Evolutionary conservation across 306 rosid species (phyloP).

Genomic region (Albizia julibrissin): DNA sequence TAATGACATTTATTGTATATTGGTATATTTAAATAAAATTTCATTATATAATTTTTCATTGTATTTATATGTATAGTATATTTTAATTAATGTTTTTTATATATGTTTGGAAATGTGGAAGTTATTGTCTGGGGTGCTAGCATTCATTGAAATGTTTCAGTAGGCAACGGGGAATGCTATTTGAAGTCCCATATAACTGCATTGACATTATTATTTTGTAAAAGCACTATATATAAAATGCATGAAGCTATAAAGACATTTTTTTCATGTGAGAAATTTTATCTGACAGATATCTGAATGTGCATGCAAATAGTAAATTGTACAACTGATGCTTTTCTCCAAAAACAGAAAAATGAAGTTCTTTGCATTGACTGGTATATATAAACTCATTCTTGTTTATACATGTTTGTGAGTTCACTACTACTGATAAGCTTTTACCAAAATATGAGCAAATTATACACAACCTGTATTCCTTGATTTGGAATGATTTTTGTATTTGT

Average conservation of each 20-base stretch:
- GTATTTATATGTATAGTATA: background rate
- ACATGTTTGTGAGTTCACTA: background rate
- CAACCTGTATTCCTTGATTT: background rate
- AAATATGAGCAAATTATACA: background rate
- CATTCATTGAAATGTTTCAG: background rate
- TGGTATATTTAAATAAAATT: too few relatives aligned
- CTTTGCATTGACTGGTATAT: background rate
- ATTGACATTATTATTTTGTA: background rate
- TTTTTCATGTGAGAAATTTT: background rate
- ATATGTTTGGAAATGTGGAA: background rate
- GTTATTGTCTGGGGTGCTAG: background rate
- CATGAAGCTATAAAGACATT: background rate
- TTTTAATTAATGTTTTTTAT: too few relatives aligned
- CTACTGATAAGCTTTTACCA: background rate
- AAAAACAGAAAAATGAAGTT: background rate
- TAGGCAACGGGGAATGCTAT: background rate
- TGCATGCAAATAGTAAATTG: background rate
- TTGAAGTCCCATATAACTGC: background rate
- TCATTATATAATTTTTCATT: too few relatives aligned
- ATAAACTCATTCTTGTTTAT: background rate
- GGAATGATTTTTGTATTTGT: conserved; percentile 28
- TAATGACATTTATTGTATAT: too few relatives aligned
- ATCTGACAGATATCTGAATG: background rate
- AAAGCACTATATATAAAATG: background rate
- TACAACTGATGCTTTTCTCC: background rate